Conservation (phyloP, 2,329 filamentous ascomycete species). For the Fusarium udum region DNA sequence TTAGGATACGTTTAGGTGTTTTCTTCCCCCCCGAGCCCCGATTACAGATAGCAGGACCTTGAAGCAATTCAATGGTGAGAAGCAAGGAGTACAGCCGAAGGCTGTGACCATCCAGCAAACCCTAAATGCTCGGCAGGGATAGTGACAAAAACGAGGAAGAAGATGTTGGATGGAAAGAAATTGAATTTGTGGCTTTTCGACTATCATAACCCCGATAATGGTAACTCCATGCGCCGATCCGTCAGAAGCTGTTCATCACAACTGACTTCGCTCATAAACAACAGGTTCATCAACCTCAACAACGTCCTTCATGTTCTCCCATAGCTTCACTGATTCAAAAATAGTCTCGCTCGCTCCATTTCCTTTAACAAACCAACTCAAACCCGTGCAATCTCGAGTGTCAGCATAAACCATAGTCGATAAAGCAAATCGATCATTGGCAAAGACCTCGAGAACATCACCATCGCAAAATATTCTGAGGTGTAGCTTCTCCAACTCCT, state of each 20-base stretch:
- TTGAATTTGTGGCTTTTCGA: background rate
- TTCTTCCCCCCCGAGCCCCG: rapidly evolving
- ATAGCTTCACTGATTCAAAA: conserved; percentile 37
- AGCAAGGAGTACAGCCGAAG: rapidly evolving
- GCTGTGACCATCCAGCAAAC: background rate
- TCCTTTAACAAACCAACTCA: conserved; percentile 42
- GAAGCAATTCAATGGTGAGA: rapidly evolving
- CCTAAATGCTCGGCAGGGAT: no score
- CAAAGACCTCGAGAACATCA: conserved; percentile 42
- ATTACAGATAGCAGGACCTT: background rate
- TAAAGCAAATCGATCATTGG: conserved; percentile 42
- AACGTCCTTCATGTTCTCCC: conserved; percentile 34
- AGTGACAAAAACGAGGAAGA: background rate
- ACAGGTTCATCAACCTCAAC: conserved; percentile 21
- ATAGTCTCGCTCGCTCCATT: background rate
- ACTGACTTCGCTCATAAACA: conserved; percentile 19
- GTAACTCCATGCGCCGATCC: background rate
- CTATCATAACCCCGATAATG: background rate
- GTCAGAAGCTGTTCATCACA: background rate
- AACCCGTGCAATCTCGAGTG: conserved; percentile 12
- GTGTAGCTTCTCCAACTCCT: conserved; percentile 34
- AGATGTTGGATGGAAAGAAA: background rate
- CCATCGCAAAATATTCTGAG: conserved; percentile 41
- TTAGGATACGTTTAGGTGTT: background rate
- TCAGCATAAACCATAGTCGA: conserved; percentile 43